Base-by-base conservation (phyloP, 2,329 filamentous ascomycete species). In the Botryotinia convoluta region DNA sequence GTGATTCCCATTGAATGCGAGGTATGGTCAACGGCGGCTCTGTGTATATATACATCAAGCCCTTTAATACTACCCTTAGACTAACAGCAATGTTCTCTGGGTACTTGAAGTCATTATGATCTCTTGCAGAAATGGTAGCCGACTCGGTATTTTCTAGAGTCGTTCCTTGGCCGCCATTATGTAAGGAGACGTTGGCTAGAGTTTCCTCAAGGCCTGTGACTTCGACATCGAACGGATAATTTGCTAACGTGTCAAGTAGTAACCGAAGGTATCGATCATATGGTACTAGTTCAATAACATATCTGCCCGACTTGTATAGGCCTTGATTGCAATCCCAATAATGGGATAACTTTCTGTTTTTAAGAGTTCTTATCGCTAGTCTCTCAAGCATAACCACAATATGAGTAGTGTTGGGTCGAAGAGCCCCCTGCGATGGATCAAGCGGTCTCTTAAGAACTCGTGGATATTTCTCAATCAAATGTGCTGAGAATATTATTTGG, bases 181-280 rank as follows among this genome's bases (percentile, higher is more conserved):
- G 64, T 37, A 68, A 29, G 0, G 64, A 54, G 9, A 42, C 35
- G 2, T 9, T 54, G 14, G 64, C 35, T 14, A 71, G 22, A n/a
- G 9, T 42, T 14, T 65, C 35, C 14, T 71, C 45, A 4, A 71
- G 45, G 7, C 18, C 45, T 2, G 20, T 22, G 7, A 12, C 14
- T 26, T 22, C n/a, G 14, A 9, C 9, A 18, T 65, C 26, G 7
- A 71, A 9, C 26, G 69, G 69, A 54, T 65, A n/a, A 7, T 32
- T 71, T 5, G 22, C 69, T 20, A 71, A 44, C 3, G 69, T 71
- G 29, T 65, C 60, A n/a, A 71, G 44, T 26, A 71, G 12, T 26
- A 65, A 20, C 44, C 60, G 32, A 20, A 71, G 60, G n/a, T 71
- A 71, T 65, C n/a, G 69, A 35, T 71, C 35, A 26, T 71, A 65